A percentile compares a stretch with the other conserved stretches of the same genome.
Conservation (phyloP, 1,284 basidiomycete genomes). For the Sanghuangporus sanghuang region DNA sequence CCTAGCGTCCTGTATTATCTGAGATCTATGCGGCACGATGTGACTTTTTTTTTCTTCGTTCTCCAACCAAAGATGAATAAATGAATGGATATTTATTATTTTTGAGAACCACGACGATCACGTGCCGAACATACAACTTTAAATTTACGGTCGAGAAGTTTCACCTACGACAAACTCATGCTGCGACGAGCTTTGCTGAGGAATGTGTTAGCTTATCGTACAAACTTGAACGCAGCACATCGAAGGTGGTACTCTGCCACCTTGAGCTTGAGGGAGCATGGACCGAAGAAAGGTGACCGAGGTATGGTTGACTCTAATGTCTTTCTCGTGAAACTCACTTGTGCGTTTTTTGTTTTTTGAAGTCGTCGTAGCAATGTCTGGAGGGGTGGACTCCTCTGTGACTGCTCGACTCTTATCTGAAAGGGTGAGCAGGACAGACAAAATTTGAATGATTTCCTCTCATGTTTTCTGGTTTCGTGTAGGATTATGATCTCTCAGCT, state of each 20-base stretch:
- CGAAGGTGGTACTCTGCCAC: neutral
- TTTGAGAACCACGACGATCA: no score
- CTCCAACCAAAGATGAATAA: no score
- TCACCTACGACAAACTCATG: neutral
- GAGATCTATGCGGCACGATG: no score
- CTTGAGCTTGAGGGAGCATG: neutral
- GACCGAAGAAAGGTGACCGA: slow-evolving; percentile 47
- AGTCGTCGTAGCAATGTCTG: slow-evolving; percentile 94
- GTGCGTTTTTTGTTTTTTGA: neutral
- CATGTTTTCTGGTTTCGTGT: neutral
- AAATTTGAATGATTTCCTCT: neutral
- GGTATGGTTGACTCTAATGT: slow-evolving; percentile 30
- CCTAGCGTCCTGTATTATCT: no score
- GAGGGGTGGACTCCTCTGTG: slow-evolving; percentile 93
- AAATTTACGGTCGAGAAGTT: no score
- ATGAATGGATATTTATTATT: no score
- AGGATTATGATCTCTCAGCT: slow-evolving; percentile 81
- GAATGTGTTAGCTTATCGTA: neutral
- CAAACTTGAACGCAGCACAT: neutral
- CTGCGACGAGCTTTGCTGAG: neutral
- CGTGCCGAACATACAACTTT: no score
- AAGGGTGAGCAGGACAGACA: slow-evolving; percentile 30
- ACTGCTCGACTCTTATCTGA: slow-evolving; percentile 71
- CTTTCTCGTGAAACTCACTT: neutral
- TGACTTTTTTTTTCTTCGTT: no score